phyloP scores from a whole-genome alignment of 2,329 filamentous ascomycete species.

The Corniculantispora saksenae region DNA sequence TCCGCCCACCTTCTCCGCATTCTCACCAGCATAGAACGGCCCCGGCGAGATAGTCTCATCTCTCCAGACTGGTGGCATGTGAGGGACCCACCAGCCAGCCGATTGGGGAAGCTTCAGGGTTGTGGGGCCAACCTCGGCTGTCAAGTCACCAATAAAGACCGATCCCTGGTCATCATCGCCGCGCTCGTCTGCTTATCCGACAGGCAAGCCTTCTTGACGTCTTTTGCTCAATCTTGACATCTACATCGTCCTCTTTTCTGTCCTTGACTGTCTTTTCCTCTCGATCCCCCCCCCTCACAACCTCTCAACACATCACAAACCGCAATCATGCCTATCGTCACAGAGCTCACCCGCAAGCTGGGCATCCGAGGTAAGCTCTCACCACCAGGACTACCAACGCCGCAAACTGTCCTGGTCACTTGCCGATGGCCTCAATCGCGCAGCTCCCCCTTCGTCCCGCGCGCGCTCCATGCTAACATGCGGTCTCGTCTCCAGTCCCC shows the following conservation, averaged over 20 bases:
- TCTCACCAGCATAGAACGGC: background rate
- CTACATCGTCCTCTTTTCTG: background rate
- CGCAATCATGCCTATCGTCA: constrained; percentile 56
- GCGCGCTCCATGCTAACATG: constrained; percentile 1
- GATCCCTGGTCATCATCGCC: constrained; percentile 17
- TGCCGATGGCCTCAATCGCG: background rate
- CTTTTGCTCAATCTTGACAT: constrained; percentile 1
- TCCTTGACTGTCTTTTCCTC: background rate
- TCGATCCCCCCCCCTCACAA: background rate
- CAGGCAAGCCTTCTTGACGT: background rate
- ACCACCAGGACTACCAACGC: background rate
- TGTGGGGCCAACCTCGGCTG: constrained; percentile 18
- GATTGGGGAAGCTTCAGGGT: constrained; percentile 14
- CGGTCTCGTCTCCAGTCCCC: constrained; percentile 56
- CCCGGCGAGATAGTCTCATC: constrained; percentile 11
- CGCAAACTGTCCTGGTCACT: no score
- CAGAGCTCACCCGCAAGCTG: constrained; percentile 57
- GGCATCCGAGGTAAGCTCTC: constrained; percentile 50
- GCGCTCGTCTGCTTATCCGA: background rate
- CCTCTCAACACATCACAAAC: background rate
- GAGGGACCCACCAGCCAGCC: constrained; percentile 6
- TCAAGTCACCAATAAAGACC: constrained; percentile 13
- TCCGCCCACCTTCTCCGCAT: background rate
- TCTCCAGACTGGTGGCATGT: constrained; percentile 6
- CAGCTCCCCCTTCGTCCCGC: background rate